Conservation (phyloP, 2,329 filamentous ascomycete species). For the Colletotrichum incanum region DNA sequence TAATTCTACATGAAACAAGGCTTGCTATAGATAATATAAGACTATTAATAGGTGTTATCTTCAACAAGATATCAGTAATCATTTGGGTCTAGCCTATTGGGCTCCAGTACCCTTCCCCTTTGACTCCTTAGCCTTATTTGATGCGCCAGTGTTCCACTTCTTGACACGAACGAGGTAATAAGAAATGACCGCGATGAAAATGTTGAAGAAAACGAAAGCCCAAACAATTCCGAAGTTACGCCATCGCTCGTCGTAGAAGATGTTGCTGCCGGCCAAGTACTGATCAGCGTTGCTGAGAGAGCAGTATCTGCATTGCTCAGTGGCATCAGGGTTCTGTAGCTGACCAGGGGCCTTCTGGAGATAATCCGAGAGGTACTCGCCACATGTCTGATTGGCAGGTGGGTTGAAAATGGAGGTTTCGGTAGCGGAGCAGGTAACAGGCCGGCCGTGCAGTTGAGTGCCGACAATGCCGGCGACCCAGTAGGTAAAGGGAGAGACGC, state of each 20-base stretch:
- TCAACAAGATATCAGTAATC: background rate
- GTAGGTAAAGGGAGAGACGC: constrained; percentile 78
- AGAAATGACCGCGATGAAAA: constrained; percentile 68
- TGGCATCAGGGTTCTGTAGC: constrained; percentile 74
- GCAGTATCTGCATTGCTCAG: constrained; percentile 76
- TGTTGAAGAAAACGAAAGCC: constrained; percentile 77
- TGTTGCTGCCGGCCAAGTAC: constrained; percentile 63
- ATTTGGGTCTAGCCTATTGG: constrained; percentile 9
- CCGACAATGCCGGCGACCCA: constrained; percentile 78
- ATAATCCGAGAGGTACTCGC: constrained; percentile 73
- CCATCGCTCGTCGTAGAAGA: constrained; percentile 72
- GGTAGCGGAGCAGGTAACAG: constrained; percentile 64
- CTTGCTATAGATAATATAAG: constrained; percentile 24
- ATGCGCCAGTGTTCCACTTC: constrained; percentile 36
- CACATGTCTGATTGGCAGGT: constrained; percentile 74
- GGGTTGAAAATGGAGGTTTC: constrained; percentile 78
- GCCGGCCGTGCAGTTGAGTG: constrained; percentile 72
- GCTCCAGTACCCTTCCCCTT: constrained; percentile 26
- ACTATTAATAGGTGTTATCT: constrained; percentile 15
- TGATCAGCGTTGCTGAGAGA: constrained; percentile 74
- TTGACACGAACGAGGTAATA: constrained; percentile 67
- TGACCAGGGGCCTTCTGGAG: constrained; percentile 66
- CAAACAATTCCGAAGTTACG: constrained; percentile 81
- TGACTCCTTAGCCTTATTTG: constrained; percentile 28
- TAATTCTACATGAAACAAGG: constrained; percentile 22